A percentile compares a stretch with the other conserved stretches of the same genome.
phyloP scores from a whole-genome alignment of 2,329 filamentous ascomycete species.

The Phialophora tarda region DNA sequence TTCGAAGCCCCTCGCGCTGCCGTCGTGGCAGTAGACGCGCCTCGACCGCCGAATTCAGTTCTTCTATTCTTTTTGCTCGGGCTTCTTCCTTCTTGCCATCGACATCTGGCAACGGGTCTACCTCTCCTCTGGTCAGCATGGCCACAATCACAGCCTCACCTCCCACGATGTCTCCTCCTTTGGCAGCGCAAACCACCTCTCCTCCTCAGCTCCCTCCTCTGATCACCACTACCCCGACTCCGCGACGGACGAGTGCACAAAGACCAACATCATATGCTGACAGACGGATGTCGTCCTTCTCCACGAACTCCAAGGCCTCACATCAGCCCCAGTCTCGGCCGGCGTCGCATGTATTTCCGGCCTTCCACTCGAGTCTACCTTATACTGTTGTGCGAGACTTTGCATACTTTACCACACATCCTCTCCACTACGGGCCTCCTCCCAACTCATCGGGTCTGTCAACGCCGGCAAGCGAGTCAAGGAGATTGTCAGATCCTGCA shows the following conservation, averaged over 20 bases:
- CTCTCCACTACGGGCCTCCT: slow-evolving; percentile 91
- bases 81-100: slow-evolving; percentile 10
- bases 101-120: not conserved
- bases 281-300: slow-evolving; percentile 84
- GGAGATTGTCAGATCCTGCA: slow-evolving; percentile 81
- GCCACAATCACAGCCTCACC: slow-evolving; percentile 48
- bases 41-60: slow-evolving; percentile 10
- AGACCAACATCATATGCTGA: slow-evolving; percentile 78
- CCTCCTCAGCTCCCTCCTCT: slow-evolving; percentile 56
- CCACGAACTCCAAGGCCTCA: slow-evolving; percentile 65
- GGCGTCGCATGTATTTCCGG: slow-evolving; percentile 78
- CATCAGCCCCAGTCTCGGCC: slow-evolving; percentile 71
- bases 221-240: slow-evolving; percentile 56
- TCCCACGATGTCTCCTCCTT: slow-evolving; percentile 41
- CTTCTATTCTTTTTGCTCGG: slow-evolving; percentile 15
- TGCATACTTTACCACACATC: slow-evolving; percentile 81
- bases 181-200: slow-evolving; percentile 42
- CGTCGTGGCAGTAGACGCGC: slow-evolving; percentile 29
- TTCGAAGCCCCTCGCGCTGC: slow-evolving; percentile 2
- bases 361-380: slow-evolving; percentile 81
- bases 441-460: slow-evolving; percentile 78
- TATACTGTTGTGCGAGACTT: slow-evolving; percentile 96
- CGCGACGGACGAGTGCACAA: slow-evolving; percentile 63
- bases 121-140: slow-evolving; percentile 36
- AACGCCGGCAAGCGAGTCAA: slow-evolving; percentile 81